Conservation (phyloP, 257 asterid species). For the Hygrophila difformis region DNA sequence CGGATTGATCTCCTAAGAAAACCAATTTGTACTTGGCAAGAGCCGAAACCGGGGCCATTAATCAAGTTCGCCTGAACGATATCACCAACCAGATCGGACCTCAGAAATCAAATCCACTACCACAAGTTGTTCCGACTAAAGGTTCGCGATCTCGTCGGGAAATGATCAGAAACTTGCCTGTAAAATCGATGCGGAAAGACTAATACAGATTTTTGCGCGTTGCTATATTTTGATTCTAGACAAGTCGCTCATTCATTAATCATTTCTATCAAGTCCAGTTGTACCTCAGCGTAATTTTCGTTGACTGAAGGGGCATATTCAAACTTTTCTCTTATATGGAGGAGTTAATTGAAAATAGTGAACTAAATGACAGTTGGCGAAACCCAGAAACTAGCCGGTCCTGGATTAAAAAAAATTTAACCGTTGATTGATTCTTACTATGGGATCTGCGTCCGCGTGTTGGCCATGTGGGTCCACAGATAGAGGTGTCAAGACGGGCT, state of each 20-base stretch:
- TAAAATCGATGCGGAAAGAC: slow-evolving; percentile 17
- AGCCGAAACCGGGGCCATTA: slow-evolving; percentile 92
- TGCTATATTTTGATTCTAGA: slow-evolving; percentile 16
- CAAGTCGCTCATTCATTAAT: no score
- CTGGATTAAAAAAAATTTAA: no score
- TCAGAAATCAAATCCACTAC: slow-evolving; percentile 17
- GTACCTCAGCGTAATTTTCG: slow-evolving; percentile 19
- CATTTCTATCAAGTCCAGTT: no score
- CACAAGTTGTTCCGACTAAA: slow-evolving; percentile 29
- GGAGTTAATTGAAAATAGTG: neutral
- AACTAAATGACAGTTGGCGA: neutral
- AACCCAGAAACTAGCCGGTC: no score
- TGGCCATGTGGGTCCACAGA: no score
- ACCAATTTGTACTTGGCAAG: slow-evolving; percentile 92
- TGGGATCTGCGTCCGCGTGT: no score
- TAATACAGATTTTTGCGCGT: slow-evolving; percentile 18
- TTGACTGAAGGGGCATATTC: neutral
- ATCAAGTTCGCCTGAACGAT: slow-evolving; percentile 16
- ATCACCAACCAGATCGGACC: slow-evolving; percentile 18
- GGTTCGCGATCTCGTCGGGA: slow-evolving; percentile 41
- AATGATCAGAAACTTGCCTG: slow-evolving; percentile 17
- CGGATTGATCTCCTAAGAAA: slow-evolving; percentile 92
- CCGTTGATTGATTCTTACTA: no score
- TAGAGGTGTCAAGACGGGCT: no score
- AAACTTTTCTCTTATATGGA: neutral